A percentile compares a stretch with the other conserved stretches of the same genome.
Conservation (phyloP, 1,284 basidiomycete species). For the Agaricales sp. region DNA sequence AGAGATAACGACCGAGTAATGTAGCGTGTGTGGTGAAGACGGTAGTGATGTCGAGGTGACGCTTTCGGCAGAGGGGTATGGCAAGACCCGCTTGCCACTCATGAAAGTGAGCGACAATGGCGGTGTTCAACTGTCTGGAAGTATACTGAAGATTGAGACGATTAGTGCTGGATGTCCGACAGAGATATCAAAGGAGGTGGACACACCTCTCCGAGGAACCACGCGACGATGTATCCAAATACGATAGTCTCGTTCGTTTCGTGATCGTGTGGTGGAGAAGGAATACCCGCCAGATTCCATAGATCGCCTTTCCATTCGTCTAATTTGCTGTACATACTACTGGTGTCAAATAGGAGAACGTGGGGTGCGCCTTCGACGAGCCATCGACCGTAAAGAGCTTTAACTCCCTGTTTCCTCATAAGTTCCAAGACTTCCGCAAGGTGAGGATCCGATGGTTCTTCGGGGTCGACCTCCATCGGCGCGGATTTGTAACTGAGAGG, state of each 20-base stretch:
- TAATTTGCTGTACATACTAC: slow-evolving; percentile 77
- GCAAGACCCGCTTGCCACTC: slow-evolving; percentile 99
- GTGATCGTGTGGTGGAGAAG: slow-evolving; percentile 89
- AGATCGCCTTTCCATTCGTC: slow-evolving; percentile 99
- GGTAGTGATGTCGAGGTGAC: slow-evolving; percentile 96
- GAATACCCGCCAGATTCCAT: slow-evolving; percentile 97
- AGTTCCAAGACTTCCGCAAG: slow-evolving; percentile 60
- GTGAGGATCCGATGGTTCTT: slow-evolving; percentile 73
- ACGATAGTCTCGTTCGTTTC: slow-evolving; percentile 99
- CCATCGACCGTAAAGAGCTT: slow-evolving; percentile 94
- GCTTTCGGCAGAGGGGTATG: slow-evolving; percentile 91
- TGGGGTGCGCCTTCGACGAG: slow-evolving; percentile 93
- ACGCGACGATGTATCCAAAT: slow-evolving; percentile 98
- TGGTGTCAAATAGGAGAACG: slow-evolving; percentile 93
- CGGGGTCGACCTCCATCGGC: slow-evolving; percentile 95
- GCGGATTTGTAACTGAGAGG: slow-evolving; percentile 96
- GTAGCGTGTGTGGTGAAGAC: slow-evolving; percentile 99
- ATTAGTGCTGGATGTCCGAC: slow-evolving; percentile 10
- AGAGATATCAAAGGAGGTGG: slow-evolving; percentile 10
- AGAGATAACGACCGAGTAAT: slow-evolving; percentile 93
- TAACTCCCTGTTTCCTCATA: slow-evolving; percentile 86
- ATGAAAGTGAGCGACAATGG: slow-evolving; percentile 96
- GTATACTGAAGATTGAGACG: slow-evolving; percentile 49
- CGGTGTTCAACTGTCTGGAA: slow-evolving; percentile 65
- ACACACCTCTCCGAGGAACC: slow-evolving; percentile 94